Base-by-base conservation (phyloP, 805 yeast species). In the Groenewaldozyma salmanticensis region DNA sequence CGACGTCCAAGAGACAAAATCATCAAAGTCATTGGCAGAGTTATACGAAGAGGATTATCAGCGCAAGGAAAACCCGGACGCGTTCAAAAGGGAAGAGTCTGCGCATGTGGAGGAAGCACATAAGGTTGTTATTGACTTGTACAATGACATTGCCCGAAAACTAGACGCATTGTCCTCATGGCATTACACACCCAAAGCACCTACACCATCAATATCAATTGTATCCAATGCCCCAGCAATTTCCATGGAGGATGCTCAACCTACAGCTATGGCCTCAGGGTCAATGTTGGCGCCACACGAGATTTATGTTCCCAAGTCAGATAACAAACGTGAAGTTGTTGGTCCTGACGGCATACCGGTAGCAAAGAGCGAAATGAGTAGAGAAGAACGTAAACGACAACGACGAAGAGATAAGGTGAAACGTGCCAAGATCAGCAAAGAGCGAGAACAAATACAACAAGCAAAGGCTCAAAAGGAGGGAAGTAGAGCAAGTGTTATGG, bases 221-320 rank as follows among this genome's bases (percentile, higher is more conserved):
- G 85, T 81, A 58, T 85, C 87, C 31, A 81, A 88, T 42, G 71
- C 83, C 0, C 79, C 95, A 4, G 73, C 95, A 1, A 80, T 92
- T 38, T 57, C 80, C 1, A 84, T 90, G 95, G 98, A 90, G 64
- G 97, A 92, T 56, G 92, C 96, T 1, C 96, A 87, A 64, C 98
- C 98, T 38, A 69, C 85, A 43, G 79, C 87, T 29, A 70, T 83
- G 65, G 75, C 92, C 1, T 66, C 74, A 27, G 84, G 79, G 18
- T 67, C 79, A 11, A 74, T 82, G 37, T 70, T 92, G 53, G 98
- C 98, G 2, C 98, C 98, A 31, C 98, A 90, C 65, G 98, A 90
- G 63, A 70, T 92, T 5, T 92, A 80, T 62, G 75, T 70, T 57
- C 56, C 66, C 6, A 59, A 68, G 5, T 33, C 43, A 13, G 33